These are phyloP conservation scores for Trapa incisa DNA, from an alignment of 345 rosid species.

Conservation along the genomic window DNA sequence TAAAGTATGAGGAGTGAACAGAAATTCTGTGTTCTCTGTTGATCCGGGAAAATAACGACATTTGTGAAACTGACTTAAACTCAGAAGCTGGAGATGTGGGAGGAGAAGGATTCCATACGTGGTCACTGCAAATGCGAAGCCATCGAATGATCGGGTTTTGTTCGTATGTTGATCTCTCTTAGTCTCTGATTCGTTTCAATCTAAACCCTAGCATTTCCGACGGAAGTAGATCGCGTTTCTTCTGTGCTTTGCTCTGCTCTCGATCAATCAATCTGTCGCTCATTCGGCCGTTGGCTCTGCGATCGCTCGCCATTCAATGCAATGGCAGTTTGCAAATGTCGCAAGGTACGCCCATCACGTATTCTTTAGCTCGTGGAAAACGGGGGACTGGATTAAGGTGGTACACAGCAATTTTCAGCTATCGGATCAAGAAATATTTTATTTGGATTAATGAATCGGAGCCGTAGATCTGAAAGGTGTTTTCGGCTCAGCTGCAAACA, in stretches of 20 bases:
- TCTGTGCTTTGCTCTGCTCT: not conserved
- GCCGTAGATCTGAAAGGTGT: not conserved
- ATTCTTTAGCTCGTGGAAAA: not conserved
- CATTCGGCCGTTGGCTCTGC: not conserved
- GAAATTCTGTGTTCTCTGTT: not conserved
- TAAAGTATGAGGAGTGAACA: not conserved
- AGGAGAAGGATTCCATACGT: not conserved
- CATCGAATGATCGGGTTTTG: not conserved
- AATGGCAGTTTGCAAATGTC: constrained; percentile 94
- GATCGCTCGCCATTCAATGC: constrained; percentile 14
- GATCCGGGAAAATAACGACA: not conserved
- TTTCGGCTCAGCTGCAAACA: not conserved
- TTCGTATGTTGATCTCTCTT: not conserved
- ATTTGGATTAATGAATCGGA: not conserved
- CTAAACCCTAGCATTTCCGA: not conserved
- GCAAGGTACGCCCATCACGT: constrained; percentile 36
- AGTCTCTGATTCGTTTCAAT: not conserved
- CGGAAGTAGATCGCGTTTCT: not conserved
- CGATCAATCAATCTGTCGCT: not conserved
- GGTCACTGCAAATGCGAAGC: not conserved
- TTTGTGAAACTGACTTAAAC: not conserved
- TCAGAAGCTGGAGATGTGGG: not conserved
- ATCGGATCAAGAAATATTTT: too few species aligned
- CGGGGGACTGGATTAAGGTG: too few species aligned
- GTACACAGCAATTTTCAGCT: too few species aligned